Percentiles rank a stretch among this genome's conserved stretches.
Conservation (phyloP, 352 stramenopile genomes). For the Globisporangium viniferum region DNA sequence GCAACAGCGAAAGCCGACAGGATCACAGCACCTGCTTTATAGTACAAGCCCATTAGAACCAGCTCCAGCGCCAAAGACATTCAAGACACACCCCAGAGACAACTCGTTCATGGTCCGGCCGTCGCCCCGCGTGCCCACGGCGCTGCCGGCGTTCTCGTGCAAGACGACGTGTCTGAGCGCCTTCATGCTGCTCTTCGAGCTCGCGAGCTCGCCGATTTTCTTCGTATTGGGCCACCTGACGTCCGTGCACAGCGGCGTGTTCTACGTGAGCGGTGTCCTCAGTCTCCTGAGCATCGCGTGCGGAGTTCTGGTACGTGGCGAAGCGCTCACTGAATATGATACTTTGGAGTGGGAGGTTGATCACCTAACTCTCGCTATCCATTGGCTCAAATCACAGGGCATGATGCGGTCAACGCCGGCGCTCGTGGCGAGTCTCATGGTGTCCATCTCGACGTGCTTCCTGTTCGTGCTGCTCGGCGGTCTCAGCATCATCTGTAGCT, state of each 20-base stretch:
- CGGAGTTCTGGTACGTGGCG: conserved; percentile 35
- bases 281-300: conserved; percentile 35
- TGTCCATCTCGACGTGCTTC: conserved; percentile 46
- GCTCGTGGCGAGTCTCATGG: conserved; percentile 50
- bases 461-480: conserved; percentile 47
- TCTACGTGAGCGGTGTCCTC: conserved; percentile 37
- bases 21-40: background rate
- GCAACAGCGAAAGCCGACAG: background rate
- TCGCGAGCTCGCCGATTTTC: conserved; percentile 29
- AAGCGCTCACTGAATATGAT: background rate
- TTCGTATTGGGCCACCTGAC: conserved; percentile 43
- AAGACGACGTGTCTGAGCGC: conserved; percentile 41
- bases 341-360: background rate
- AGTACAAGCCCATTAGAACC: background rate
- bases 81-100: too few relatives aligned
- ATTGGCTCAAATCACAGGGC: background rate
- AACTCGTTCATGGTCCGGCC: conserved; percentile 4
- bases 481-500: conserved; percentile 52
- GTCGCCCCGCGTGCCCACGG: conserved; percentile 21
- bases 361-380: background rate
- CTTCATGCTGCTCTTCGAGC: conserved; percentile 37
- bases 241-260: conserved; percentile 28
- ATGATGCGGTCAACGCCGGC: conserved; percentile 43
- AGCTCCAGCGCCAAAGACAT: background rate
- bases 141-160: conserved; percentile 40